These are phyloP conservation scores for Ballota nigra DNA, from an alignment of 257 asterid genomes.

Conservation along the genomic window DNA sequence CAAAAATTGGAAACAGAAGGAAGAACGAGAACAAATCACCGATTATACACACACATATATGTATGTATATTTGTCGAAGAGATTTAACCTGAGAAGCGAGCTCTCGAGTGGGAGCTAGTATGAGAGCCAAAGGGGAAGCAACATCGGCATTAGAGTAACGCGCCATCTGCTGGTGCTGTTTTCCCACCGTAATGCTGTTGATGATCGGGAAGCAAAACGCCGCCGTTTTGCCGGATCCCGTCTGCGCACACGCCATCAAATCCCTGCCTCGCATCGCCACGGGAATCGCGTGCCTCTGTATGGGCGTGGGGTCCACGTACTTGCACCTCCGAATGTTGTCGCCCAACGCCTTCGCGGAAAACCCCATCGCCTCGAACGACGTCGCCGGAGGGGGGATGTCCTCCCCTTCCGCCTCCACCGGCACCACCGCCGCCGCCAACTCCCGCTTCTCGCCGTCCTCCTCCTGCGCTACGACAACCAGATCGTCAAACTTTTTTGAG, in stretches of 20 bases:
- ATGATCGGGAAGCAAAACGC: slow-evolving; percentile 81
- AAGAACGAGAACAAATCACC: background rate
- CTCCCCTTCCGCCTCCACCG: slow-evolving; percentile 56
- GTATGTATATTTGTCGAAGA: background rate
- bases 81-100: slow-evolving; percentile 59
- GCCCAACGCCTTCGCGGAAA: slow-evolving; percentile 30
- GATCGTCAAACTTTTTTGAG: slow-evolving; percentile 30
- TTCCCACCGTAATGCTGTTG: slow-evolving; percentile 33
- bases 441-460: background rate
- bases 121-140: slow-evolving; percentile 56
- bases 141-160: background rate
- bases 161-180: background rate
- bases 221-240: slow-evolving; percentile 88
- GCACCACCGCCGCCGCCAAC: slow-evolving; percentile 24
- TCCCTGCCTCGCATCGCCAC: slow-evolving; percentile 71
- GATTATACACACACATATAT: background rate
- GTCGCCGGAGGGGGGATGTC: slow-evolving; percentile 60
- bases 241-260: slow-evolving; percentile 85
- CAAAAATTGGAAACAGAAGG: background rate
- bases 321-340: slow-evolving; percentile 60
- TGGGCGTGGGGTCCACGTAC: slow-evolving; percentile 66
- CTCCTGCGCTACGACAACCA: background rate
- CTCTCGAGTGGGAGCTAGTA: slow-evolving; percentile 82
- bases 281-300: slow-evolving; percentile 69
- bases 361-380: slow-evolving; percentile 49